Base-by-base conservation (phyloP, 768 basidiomycete genomes). In the Astraeus odoratus region DNA sequence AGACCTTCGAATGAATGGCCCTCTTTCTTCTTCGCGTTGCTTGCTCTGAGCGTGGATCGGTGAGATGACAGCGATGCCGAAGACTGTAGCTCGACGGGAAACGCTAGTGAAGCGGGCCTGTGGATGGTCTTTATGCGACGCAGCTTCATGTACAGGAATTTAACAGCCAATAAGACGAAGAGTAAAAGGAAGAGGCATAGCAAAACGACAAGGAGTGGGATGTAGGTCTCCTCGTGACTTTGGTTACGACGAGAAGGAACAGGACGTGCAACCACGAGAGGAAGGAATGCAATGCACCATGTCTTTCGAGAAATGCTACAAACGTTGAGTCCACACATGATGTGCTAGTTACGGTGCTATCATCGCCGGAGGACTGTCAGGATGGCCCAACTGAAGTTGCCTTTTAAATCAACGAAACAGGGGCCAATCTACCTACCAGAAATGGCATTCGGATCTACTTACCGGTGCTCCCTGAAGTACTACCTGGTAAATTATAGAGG, bases 101-200 rank as follows among this genome's bases (percentile, higher is more conserved):
- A 20, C 18, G 43, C 13, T 2, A 10, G 29, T 39, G 43, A 38
- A 2, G 39, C 3, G 13, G 49, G 44, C 5, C 20, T 36, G 36
- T 61, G 61, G n/a, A 64, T 55, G 3, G 55, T 55, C 20, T 51
- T 42, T 19, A 56, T 50, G 31, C 64, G 62, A 40, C 62, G 61
- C 13, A 50, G 46, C 19, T 61, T 57, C 54, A 66, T 51, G 39
- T 64, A 64, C 29, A 53, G 24, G 26, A 58, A 10, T 24, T 64
- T 64, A 35, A 59, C 16, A 23, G 37, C 48, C 45, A 64, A 27
- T 25, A 53, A 51, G 34, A 31, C 37, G 18, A 43, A 18, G 19
- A 49, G 4, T 22, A 64, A 38, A 15, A 55, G 35, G 25, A 64
- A 46, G 19, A 57, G 8, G 6, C 42, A 49, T 10, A 54, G 36